Conservation (phyloP, 768 basidiomycete genomes). For the Russula foetens region DNA sequence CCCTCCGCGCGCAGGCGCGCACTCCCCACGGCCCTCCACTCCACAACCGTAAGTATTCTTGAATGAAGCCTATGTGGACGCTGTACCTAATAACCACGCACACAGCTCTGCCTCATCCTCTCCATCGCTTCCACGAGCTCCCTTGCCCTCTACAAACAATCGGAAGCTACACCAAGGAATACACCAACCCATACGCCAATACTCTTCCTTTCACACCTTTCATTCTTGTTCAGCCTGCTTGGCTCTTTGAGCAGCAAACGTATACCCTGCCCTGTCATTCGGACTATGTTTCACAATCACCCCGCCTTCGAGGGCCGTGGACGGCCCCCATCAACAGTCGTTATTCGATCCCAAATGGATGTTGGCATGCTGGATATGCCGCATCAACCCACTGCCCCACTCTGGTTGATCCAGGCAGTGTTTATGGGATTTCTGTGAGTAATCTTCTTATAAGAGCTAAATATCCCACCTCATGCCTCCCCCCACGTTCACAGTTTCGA, state of each 20-base stretch:
- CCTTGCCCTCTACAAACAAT: background rate
- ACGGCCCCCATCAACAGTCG: background rate
- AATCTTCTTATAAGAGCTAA: background rate
- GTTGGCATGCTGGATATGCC: background rate
- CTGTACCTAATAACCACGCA: background rate
- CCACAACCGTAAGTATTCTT: slow-evolving; percentile 5
- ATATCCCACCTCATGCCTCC: background rate
- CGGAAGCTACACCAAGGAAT: slow-evolving; percentile 6
- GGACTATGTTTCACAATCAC: background rate
- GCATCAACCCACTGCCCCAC: background rate
- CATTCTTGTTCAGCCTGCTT: slow-evolving; percentile 12
- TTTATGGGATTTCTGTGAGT: slow-evolving; percentile 1
- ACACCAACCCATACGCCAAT: background rate
- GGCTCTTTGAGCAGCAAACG: background rate
- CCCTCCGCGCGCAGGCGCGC: slow-evolving; percentile 3
- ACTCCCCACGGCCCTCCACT: background rate
- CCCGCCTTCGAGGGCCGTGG: background rate
- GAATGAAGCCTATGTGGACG: background rate
- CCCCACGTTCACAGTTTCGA: background rate
- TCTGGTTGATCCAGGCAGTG: background rate
- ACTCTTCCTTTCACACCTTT: background rate
- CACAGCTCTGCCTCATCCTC: background rate
- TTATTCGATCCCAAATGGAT: background rate
- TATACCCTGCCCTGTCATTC: no score
- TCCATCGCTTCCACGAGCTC: background rate